These are phyloP conservation scores for Aquilaria malaccensis DNA, from an alignment of 345 rosid species.

Conservation along the genomic window DNA sequence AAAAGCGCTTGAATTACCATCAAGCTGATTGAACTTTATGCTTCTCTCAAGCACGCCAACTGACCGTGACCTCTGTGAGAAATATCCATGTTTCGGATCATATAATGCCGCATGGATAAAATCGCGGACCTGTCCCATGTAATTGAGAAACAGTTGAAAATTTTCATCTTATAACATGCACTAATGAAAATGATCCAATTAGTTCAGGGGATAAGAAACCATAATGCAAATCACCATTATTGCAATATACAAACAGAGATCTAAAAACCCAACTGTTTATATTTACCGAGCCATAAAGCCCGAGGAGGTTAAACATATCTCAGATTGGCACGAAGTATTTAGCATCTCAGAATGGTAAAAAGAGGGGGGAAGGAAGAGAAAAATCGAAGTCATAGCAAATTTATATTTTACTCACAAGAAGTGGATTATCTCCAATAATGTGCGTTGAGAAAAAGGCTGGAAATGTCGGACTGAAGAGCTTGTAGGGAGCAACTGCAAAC, in stretches of 20 bases:
- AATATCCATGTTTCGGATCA: constrained; percentile 78
- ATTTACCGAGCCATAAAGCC: too few relatives aligned
- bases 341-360: not conserved
- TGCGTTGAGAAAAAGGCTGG: constrained; percentile 51
- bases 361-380: not conserved
- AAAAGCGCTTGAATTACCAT: constrained; percentile 35
- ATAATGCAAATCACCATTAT: not conserved
- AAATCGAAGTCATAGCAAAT: not conserved
- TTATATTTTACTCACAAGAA: constrained; percentile 46
- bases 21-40: constrained; percentile 76
- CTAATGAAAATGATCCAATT: too few relatives aligned
- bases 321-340: too few relatives aligned
- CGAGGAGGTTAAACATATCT: too few relatives aligned
- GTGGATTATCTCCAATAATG: constrained; percentile 56
- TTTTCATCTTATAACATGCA: too few relatives aligned
- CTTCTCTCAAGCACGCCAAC: constrained; percentile 82
- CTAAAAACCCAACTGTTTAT: too few relatives aligned
- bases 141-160: not conserved
- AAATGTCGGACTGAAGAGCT: constrained; percentile 19
- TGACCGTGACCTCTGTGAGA: constrained; percentile 66
- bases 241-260: not conserved
- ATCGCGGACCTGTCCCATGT: constrained; percentile 63
- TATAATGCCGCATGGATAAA: constrained; percentile 71
- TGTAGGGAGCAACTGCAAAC: constrained; percentile 29
- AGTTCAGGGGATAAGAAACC: not conserved